Conservation (phyloP, 1,139 yeast genomes). For the Pichia sp. region DNA sequence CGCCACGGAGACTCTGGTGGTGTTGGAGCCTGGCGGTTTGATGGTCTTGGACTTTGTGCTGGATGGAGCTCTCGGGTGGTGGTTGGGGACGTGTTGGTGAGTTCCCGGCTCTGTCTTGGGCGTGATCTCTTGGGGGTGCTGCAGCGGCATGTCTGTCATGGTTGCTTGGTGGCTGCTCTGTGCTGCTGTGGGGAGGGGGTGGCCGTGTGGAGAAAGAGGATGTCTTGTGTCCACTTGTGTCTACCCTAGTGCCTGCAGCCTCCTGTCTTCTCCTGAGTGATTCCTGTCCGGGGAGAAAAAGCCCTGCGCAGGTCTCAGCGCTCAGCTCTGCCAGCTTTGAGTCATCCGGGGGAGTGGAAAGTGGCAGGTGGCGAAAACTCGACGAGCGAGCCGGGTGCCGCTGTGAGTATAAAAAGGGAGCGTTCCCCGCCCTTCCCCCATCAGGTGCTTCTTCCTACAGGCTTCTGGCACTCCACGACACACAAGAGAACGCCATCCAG, state of each 20-base stretch:
- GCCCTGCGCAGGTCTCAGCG: not conserved
- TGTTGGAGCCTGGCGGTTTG: constrained; percentile 57
- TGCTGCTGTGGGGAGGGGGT: too few species aligned
- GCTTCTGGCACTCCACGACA: too few species aligned
- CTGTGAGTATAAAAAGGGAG: too few species aligned
- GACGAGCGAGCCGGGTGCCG: not conserved
- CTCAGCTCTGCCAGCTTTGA: not conserved
- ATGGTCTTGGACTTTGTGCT: constrained; percentile 45
- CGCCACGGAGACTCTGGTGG: constrained; percentile 73
- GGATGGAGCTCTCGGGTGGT: constrained; percentile 4
- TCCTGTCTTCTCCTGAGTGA: too few species aligned
- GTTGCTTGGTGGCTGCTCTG: too few species aligned
- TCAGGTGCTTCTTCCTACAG: too few species aligned
- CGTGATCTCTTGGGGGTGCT: not conserved
- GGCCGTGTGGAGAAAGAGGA: too few species aligned
- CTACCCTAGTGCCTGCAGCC: too few species aligned
- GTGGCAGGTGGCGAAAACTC: not conserved
- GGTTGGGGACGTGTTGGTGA: not conserved
- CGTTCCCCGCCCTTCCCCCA: not conserved
- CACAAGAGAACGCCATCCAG: too few species aligned
- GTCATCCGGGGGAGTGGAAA: not conserved
- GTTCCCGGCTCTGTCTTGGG: not conserved
- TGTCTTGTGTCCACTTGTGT: too few species aligned
- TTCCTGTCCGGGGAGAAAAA: too few species aligned
- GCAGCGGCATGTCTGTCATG: not conserved